Base-by-base conservation (phyloP, 805 yeast species). In the Starmerella powellii region DNA sequence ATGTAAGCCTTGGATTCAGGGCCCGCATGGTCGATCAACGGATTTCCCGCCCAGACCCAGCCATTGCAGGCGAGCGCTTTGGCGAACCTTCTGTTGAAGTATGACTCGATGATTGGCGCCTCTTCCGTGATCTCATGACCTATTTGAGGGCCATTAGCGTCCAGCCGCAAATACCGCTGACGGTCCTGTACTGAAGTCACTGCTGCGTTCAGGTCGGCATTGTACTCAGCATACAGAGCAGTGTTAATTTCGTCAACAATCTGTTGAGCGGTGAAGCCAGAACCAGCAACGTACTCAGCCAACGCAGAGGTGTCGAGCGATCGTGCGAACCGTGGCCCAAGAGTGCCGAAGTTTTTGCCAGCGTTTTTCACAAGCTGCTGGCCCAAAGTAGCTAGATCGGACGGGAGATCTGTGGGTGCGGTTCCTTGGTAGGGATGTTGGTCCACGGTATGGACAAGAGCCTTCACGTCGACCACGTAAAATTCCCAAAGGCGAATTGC, bases 1-100 rank as follows among this genome's bases (percentile, higher is more conserved):
- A 88, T 63, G 57, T 91, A 88, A 3, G 93, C 87, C 56, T 74
- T 80, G 4, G 94, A 76, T 41, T 76, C 53, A 23, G 70, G 61
- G 0, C 94, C 80, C 0, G 97, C 98, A 70, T 88, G 88, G 63
- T 88, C 97, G 2, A 84, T 80, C 44, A 87, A 63, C 2, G 97
- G 96, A 52, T 88, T 78, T 10, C 95, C 96, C 40, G 84, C 87
- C 98, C 98, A 88, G 43, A 91, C 85, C 96, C 97, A 88, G 36
- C 98, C 98, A 56, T 91, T 88, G 57, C 91, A 91, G 3, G 95
- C 97, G 45, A 88, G 65, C 2, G 61, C 64, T 6, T 57, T 51
- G 2, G 56, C 56, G 37, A 60, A 71, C 2, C 52, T 58, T 45
- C 86, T 66, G 2, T 96, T 85, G 60, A 91, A 88, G 61, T 88